Evolutionary conservation across 2,329 filamentous ascomycete genomes (phyloP), one percentile per base, ranked within the genome.

Genomic region (Phaeosphaeriaceae sp.): DNA sequence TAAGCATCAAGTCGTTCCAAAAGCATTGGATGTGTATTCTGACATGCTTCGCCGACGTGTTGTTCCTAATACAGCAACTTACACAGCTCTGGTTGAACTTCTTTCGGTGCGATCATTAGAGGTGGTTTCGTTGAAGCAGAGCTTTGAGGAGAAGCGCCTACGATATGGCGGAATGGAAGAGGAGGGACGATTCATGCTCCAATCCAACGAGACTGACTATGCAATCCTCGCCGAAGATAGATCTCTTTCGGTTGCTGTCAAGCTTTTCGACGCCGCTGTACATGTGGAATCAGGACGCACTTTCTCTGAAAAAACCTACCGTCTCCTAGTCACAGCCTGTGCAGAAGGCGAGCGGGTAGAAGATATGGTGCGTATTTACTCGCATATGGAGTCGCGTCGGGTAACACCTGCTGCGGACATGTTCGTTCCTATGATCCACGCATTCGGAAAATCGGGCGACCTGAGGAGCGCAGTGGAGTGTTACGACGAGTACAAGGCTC

Each of bases 361-460:
- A 36, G 90, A 96, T 53, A 97, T 99, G 92, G 85, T 95, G 28
- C 86, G 87, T 50, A 83, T 97, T 16, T 96, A 93, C 66, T 87
- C 90, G 58, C 91, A 97, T 72, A 95, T 97, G 92, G 91, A 96
- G 73, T 77, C 82, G 29, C 86, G 83, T 61, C 86, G 86, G 48
- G 83, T 90, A 17, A 82, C 84, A 13, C 90, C 93, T 0, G 86
- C 88, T 50, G 87, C 91, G 5, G 85, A 88, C 37, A 90, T 93
- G 43, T 97, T 96, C 75, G 89, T 92, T 1, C 83, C 87, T 15
- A 96, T 99, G 90, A 97, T 99, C 71, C 87, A 89, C n/a, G 92
- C 92, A 0, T 97, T 96, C 68, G 90, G 90, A 52, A 83, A 84
- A 34, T 83, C 83, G 9, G 89, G 92, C 41, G 92, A 97, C 69